Evolutionary conservation across 1,284 basidiomycete species (phyloP).

Genomic region (Tylopilus sp.): DNA sequence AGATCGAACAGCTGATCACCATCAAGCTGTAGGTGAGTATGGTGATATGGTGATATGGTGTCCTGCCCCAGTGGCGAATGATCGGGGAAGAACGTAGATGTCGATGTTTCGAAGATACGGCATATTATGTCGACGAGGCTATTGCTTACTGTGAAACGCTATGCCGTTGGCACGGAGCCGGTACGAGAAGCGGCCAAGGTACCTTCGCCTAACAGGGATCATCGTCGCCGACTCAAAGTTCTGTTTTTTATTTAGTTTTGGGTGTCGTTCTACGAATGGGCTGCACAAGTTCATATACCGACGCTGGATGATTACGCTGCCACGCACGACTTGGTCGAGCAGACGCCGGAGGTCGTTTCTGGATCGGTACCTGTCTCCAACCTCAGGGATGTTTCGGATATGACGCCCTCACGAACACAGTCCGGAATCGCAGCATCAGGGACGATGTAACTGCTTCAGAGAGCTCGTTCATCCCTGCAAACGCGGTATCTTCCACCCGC

Average conservation of each 20-base stretch:
- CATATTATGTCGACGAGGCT: constrained; percentile 86
- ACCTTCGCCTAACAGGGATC: background rate
- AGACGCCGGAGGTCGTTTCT: constrained; percentile 44
- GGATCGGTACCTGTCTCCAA: constrained; percentile 26
- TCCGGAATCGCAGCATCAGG: constrained; percentile 28
- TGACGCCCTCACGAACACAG: constrained; percentile 31
- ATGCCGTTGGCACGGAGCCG: constrained; percentile 87
- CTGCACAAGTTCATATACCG: constrained; percentile 87
- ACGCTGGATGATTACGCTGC: constrained; percentile 73
- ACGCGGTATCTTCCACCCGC: constrained; percentile 82
- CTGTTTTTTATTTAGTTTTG: constrained; percentile 73
- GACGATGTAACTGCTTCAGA: constrained; percentile 65
- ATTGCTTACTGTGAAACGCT: constrained; percentile 90
- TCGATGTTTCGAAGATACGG: constrained; percentile 93
- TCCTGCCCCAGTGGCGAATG: constrained; percentile 18
- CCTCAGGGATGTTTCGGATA: constrained; percentile 16
- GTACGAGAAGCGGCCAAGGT: constrained; percentile 92
- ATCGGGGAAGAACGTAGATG: constrained; percentile 84
- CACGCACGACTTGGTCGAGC: constrained; percentile 54
- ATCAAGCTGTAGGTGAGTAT: constrained; percentile 78
- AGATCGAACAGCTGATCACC: constrained; percentile 96
- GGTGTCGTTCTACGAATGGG: constrained; percentile 95
- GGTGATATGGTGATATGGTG: background rate
- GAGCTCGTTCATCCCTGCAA: constrained; percentile 76
- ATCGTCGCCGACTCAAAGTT: too few species aligned